Percentiles rank a stretch among this genome's conserved stretches.
phyloP scores from a whole-genome alignment of 202 grass and related monocot species.

The Alloteropsis angusta region DNA sequence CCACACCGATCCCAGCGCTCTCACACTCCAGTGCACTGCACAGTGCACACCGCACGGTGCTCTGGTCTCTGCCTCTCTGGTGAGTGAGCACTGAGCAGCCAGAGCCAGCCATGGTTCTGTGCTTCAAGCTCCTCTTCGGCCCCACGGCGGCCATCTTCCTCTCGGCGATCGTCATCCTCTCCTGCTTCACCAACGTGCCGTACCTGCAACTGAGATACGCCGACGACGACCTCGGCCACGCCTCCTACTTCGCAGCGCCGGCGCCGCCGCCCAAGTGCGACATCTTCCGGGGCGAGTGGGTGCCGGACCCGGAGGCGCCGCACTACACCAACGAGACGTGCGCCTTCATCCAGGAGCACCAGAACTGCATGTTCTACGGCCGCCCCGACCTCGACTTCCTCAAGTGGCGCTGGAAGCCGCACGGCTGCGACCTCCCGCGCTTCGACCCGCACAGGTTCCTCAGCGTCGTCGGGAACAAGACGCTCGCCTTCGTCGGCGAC shows the following conservation, averaged over 20 bases:
- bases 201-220: not conserved
- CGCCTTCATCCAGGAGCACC: conserved; percentile 52
- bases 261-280: conserved; percentile 37
- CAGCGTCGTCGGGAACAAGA: conserved; percentile 28
- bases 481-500: conserved; percentile 57
- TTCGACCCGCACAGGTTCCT: conserved; percentile 51
- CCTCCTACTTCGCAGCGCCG: not conserved
- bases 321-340: conserved; percentile 60
- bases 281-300: conserved; percentile 58
- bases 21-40: not conserved
- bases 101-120: conserved; percentile 20
- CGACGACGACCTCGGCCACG: not conserved
- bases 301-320: conserved; percentile 27
- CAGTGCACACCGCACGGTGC: not conserved
- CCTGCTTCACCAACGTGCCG: conserved; percentile 36
- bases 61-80: not conserved
- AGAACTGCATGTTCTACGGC: conserved; percentile 60
- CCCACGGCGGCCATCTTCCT: conserved; percentile 34
- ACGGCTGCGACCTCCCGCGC: conserved; percentile 36
- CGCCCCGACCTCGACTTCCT: conserved; percentile 53
- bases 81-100: not conserved
- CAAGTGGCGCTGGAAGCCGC: conserved; percentile 56
- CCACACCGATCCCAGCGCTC: not conserved
- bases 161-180: conserved; percentile 34
- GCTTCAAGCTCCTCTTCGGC: conserved; percentile 23